phyloP scores from a whole-genome alignment of 2,329 filamentous ascomycete species.

The Talaromyces sp. region DNA sequence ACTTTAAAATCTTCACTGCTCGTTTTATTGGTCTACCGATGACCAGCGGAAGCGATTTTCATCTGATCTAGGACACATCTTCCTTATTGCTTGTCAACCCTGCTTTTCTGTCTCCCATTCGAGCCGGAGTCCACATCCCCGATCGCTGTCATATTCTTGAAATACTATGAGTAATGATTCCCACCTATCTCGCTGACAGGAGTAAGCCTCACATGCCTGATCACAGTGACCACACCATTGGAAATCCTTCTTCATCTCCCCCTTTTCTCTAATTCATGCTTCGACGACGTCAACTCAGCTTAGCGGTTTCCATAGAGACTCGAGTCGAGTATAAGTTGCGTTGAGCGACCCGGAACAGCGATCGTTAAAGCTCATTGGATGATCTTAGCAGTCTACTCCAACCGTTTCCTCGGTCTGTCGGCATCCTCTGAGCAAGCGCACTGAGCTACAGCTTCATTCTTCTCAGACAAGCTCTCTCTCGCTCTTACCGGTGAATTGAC shows the following conservation, averaged over 20 bases:
- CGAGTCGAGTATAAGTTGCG: background rate
- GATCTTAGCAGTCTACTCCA: background rate
- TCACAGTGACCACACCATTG: background rate
- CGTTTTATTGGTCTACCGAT: background rate
- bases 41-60: constrained; percentile 6
- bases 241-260: constrained; percentile 1
- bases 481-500: background rate
- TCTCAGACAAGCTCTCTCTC: background rate
- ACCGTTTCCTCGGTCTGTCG: constrained; percentile 9
- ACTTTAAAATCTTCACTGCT: background rate
- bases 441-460: constrained; percentile 3
- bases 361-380: background rate
- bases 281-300: background rate
- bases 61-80: background rate
- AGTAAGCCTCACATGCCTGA: constrained; percentile 10
- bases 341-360: constrained; percentile 1
- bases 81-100: background rate
- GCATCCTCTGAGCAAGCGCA: background rate
- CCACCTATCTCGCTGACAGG: background rate
- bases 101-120: background rate
- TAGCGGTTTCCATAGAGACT: background rate
- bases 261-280: constrained; percentile 2
- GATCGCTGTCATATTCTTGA: constrained; percentile 6
- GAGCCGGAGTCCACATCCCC: constrained; percentile 1
- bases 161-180: constrained; percentile 1